These are phyloP conservation scores for Globisporangium cederbergense DNA, from an alignment of 352 stramenopile genomes.

Conservation along the genomic window DNA sequence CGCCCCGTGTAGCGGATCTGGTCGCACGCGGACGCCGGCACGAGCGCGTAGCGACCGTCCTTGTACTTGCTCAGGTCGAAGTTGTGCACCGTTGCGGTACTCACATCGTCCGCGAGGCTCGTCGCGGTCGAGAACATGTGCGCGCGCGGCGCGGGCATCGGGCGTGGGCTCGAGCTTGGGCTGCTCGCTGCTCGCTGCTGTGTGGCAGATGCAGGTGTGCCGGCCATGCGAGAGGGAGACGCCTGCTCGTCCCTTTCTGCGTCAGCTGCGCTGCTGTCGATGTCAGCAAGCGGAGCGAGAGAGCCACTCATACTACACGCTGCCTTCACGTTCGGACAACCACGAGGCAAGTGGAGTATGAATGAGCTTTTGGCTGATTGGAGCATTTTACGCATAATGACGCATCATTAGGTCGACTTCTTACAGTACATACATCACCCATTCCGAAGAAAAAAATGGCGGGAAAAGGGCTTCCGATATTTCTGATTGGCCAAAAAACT, in stretches of 20 bases:
- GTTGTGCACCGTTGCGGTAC: slow-evolving; percentile 55
- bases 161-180: background rate
- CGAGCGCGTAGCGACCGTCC: slow-evolving; percentile 58
- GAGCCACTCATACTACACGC: slow-evolving; percentile 10
- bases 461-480: too few relatives aligned
- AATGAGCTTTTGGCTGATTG: too few relatives aligned
- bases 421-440: too few relatives aligned
- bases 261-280: slow-evolving; percentile 1
- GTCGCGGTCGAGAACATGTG: slow-evolving; percentile 23
- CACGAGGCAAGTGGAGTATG: too few relatives aligned
- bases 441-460: too few relatives aligned
- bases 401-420: too few relatives aligned
- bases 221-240: background rate
- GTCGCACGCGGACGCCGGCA: slow-evolving; percentile 65
- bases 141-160: slow-evolving; percentile 18
- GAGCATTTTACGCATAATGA: too few relatives aligned
- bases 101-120: slow-evolving; percentile 30
- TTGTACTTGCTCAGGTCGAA: slow-evolving; percentile 81
- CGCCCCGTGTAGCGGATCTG: slow-evolving; percentile 73
- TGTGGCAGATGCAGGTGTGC: slow-evolving; percentile 14
- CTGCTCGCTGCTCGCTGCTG: background rate
- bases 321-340: background rate
- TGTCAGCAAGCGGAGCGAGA: background rate
- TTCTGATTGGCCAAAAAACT: too few relatives aligned
- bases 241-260: background rate